Base-by-base conservation (phyloP, 352 stramenopile species). In the Blastocystis sp. region DNA sequence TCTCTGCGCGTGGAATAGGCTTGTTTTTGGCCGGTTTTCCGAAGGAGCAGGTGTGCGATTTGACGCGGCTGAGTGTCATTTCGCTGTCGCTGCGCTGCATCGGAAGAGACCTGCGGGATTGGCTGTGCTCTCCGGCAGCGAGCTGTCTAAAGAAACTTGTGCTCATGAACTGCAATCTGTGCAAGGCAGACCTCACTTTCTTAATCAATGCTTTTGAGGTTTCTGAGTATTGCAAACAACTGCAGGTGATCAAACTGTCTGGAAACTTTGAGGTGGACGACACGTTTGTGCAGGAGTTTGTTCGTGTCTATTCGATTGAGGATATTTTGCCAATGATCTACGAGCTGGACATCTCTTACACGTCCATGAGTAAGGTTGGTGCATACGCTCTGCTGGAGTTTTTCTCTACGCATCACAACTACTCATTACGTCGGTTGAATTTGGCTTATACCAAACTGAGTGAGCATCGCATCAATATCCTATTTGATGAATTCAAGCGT, bases 191-290 rank as follows among this genome's bases (percentile, higher is more conserved):
- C 23, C 34, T 64, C 53, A 69, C 11, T 4, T 66, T 45, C 34
- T 15, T 84, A 53, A 55, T 69, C n/a, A 84, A 84, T 41, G 73
- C 73, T 9, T 68, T 84, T 29, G 73, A 84, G 39, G 43, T 45
- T 4, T 69, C 73, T 26, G 5, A 84, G 6, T 84, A 69, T 29
- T 68, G 47, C 34, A 84, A 68, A 6, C 53, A 84, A 26, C 20
- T 84, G 13, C 73, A 84, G 23, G 29, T 66, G 9, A 18, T 84
- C 29, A 63, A 64, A 23, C 50, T 84, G 7, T 84, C 73, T 29
- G 73, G 73, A 13, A 84, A 84, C 53, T 84, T 66, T 53, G 56
- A 84, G 20, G 29, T 84, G 18, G 73, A 84, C 39, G 73, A 84
- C 50, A n/a, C 34, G 9, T 84, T 84, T 45, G 13, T 84, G 6